A percentile compares a stretch with the other conserved stretches of the same genome.
phyloP scores from a whole-genome alignment of 495 filamentous ascomycete species.

The Astrothelium macrocarpum region DNA sequence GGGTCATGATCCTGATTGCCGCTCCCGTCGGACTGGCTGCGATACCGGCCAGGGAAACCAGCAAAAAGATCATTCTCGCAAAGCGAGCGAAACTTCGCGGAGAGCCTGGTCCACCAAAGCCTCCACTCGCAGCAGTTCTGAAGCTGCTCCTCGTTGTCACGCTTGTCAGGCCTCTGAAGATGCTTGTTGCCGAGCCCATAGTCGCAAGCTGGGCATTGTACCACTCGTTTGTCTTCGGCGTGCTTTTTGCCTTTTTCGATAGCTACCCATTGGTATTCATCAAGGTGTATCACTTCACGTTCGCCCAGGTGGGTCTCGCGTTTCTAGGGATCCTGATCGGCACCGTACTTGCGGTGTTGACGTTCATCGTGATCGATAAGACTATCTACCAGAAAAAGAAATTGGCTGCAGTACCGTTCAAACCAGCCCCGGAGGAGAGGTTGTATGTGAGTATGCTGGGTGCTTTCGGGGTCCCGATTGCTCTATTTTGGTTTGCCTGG shows the following conservation, averaged over 20 bases:
- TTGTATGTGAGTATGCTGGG: neutral
- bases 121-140: neutral
- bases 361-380: neutral
- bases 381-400: conserved; percentile 3
- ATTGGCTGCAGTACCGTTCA: neutral
- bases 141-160: conserved; percentile 4
- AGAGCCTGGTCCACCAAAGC: conserved; percentile 24
- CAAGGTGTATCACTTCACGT: neutral
- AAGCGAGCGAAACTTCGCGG: conserved; percentile 25
- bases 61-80: conserved; percentile 1
- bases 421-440: conserved; percentile 3
- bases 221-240: conserved; percentile 2
- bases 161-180: conserved; percentile 2
- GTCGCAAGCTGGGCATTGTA: conserved; percentile 1
- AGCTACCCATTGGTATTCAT: neutral
- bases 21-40: conserved; percentile 1
- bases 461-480: conserved; percentile 31
- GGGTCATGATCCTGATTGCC: conserved; percentile 1
- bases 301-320: neutral
- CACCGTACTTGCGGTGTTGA: neutral
- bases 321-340: conserved; percentile 1
- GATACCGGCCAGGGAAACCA: conserved; percentile 1
- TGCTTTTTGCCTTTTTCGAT: conserved; percentile 1
- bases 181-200: conserved; percentile 1
- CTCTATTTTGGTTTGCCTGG: conserved; percentile 48